A percentile compares a stretch with the other conserved stretches of the same genome.
Conservation (phyloP, 352 stramenopile genomes). For the Phytophthora ohioensis region DNA sequence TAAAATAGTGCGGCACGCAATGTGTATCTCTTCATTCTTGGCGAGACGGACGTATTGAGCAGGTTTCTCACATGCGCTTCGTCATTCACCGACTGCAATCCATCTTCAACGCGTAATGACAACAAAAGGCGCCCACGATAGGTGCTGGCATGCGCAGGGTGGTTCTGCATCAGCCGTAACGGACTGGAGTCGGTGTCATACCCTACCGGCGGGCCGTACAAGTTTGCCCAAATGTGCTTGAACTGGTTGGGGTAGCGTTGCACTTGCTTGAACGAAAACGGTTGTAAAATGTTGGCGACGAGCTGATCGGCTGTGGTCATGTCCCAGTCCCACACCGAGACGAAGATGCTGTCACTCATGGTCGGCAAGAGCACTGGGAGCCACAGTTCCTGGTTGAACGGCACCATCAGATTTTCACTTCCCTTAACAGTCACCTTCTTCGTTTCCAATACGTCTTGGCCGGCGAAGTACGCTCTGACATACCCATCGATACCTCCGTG, state of each 20-base stretch:
- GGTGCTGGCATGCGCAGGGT: slow-evolving; percentile 70
- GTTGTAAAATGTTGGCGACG: slow-evolving; percentile 67
- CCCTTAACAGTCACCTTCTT: slow-evolving; percentile 76
- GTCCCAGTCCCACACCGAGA: slow-evolving; percentile 90
- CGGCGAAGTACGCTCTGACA: slow-evolving; percentile 78
- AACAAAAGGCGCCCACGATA: slow-evolving; percentile 83
- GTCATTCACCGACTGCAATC: slow-evolving; percentile 72
- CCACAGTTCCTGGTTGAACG: slow-evolving; percentile 89
- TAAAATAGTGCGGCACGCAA: slow-evolving; percentile 76
- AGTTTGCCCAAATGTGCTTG: slow-evolving; percentile 73
- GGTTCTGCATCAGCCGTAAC: slow-evolving; percentile 65
- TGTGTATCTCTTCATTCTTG: slow-evolving; percentile 62
- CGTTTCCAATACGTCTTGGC: slow-evolving; percentile 73
- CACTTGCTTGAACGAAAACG: slow-evolving; percentile 83
- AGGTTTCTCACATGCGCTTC: slow-evolving; percentile 74
- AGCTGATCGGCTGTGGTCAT: slow-evolving; percentile 70
- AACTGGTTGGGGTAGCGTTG: slow-evolving; percentile 67
- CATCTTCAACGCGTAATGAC: slow-evolving; percentile 71
- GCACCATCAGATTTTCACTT: slow-evolving; percentile 48
- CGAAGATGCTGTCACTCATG: slow-evolving; percentile 84
- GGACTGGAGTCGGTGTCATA: slow-evolving; percentile 54
- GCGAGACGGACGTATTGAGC: slow-evolving; percentile 46
- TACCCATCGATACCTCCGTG: slow-evolving; percentile 86
- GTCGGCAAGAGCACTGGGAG: slow-evolving; percentile 84
- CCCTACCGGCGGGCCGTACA: slow-evolving; percentile 83